Conservation (phyloP, 495 filamentous ascomycete species). For the Cetradonia linearis region DNA sequence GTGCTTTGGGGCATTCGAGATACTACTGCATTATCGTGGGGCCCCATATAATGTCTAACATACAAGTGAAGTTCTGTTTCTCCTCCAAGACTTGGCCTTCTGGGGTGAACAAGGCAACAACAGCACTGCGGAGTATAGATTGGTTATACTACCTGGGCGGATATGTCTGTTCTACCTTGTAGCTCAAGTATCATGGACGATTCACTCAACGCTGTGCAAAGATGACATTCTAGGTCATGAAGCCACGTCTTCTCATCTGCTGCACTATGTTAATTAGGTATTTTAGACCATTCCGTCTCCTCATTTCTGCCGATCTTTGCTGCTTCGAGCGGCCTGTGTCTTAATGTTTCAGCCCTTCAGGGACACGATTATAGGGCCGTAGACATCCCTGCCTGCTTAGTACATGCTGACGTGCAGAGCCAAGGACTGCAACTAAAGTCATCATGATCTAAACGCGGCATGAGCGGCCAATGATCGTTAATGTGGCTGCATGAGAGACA, state of each 20-base stretch:
- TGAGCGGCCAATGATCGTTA: not conserved
- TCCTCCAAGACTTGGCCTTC: not conserved
- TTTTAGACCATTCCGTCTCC: too few species aligned
- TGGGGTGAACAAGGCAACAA: not conserved
- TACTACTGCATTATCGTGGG: not conserved
- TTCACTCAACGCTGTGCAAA: too few species aligned
- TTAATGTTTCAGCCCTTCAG: conserved; percentile 11
- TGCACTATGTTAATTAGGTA: not conserved
- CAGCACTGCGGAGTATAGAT: not conserved
- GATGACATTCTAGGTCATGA: not conserved
- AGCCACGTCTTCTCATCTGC: not conserved
- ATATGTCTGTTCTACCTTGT: not conserved
- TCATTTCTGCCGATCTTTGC: conserved; percentile 6
- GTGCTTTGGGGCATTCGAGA: not conserved
- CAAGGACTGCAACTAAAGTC: not conserved
- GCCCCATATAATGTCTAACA: not conserved
- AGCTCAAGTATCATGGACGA: too few species aligned
- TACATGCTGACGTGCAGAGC: conserved; percentile 2
- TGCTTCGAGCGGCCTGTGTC: not conserved
- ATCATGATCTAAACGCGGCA: not conserved
- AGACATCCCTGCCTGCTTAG: not conserved
- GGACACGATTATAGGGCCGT: not conserved
- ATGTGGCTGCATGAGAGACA: not conserved
- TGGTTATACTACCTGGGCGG: not conserved
- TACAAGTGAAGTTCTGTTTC: not conserved